A percentile compares a stretch with the other conserved stretches of the same genome.
These are phyloP conservation scores for Margaritispora aquatica DNA, from an alignment of 495 filamentous ascomycete species.

Conservation along the genomic window DNA sequence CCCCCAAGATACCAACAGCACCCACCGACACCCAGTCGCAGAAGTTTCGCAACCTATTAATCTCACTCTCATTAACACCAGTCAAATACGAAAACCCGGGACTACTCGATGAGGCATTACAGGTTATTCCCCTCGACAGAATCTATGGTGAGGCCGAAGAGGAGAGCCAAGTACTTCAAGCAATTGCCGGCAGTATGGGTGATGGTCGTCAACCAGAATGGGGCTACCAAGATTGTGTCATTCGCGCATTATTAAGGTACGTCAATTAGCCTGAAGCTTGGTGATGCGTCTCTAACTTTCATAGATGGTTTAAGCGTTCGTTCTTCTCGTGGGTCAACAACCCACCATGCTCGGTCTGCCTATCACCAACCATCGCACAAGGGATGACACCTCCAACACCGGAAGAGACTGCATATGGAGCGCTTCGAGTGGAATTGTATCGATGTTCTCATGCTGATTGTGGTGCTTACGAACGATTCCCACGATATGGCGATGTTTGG, in stretches of 20 bases:
- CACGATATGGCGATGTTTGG: conserved; percentile 95
- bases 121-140: conserved; percentile 79
- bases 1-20: conserved; percentile 75
- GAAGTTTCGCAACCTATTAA: conserved; percentile 78
- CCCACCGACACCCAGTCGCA: conserved; percentile 65
- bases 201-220: conserved; percentile 76
- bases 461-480: conserved; percentile 77
- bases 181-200: conserved; percentile 78
- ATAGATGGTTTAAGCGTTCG: conserved; percentile 88
- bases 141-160: conserved; percentile 94
- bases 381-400: conserved; percentile 79
- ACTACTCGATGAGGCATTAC: conserved; percentile 85
- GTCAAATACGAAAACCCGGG: conserved; percentile 96
- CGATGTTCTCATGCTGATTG: conserved; percentile 68
- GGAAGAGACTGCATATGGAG: conserved; percentile 84
- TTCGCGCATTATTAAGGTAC: conserved; percentile 79
- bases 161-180: conserved; percentile 78
- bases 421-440: conserved; percentile 83
- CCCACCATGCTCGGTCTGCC: conserved; percentile 73
- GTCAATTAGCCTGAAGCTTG: conserved; percentile 11
- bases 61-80: conserved; percentile 76
- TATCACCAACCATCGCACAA: conserved; percentile 72
- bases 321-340: conserved; percentile 99
- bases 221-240: conserved; percentile 97
- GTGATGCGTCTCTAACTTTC: conserved; percentile 14